Conservation (phyloP, 257 asterid genomes). For the Cruciata laevipes region DNA sequence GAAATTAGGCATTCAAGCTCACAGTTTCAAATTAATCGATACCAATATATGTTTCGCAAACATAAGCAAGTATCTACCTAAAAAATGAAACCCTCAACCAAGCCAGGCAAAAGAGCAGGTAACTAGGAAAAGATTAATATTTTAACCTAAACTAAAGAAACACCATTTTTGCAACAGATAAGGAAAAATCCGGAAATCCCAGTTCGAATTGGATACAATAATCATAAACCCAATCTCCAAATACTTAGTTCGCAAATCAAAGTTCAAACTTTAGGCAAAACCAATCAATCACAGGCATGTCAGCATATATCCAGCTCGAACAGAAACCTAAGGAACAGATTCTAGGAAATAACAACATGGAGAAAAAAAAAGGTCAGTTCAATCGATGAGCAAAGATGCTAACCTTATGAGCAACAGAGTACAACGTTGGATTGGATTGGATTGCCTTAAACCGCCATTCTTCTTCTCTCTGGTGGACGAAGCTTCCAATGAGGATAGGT, state of each 20-base stretch:
- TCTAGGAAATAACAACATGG: background rate
- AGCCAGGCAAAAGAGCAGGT: background rate
- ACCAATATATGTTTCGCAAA: background rate
- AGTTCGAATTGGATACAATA: background rate
- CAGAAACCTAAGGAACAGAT: background rate
- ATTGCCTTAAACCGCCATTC: constrained; percentile 9
- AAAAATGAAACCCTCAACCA: background rate
- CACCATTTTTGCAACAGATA: background rate
- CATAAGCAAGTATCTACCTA: background rate
- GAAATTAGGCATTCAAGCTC: background rate
- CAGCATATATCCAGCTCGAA: constrained; percentile 5
- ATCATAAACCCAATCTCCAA: background rate
- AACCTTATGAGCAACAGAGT: background rate
- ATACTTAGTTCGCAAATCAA: too few species aligned
- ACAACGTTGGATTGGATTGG: background rate
- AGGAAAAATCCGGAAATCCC: background rate
- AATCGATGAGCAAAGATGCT: background rate
- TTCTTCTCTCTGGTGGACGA: background rate
- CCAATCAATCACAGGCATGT: background rate
- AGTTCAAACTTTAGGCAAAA: background rate
- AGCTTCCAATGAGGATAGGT: background rate
- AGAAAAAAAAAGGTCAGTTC: background rate
- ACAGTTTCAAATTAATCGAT: background rate
- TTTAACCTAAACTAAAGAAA: background rate
- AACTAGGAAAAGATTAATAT: background rate